Conservation (phyloP, 1,139 yeast species). For the Pichia sp. region DNA sequence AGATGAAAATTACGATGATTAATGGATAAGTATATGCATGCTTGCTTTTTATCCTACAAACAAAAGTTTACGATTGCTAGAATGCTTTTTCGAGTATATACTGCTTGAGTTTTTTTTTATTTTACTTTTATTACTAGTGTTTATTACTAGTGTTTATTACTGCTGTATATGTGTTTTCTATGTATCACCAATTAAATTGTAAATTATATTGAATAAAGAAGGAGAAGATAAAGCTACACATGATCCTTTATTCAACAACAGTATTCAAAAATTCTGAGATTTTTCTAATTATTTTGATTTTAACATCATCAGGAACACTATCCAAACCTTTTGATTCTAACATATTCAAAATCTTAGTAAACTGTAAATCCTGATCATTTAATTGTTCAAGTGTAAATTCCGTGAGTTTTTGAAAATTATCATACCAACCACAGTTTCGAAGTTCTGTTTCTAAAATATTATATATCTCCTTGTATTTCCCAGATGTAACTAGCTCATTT, state of each 20-base stretch:
- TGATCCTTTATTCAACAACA: constrained; percentile 25
- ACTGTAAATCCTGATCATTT: constrained; percentile 31
- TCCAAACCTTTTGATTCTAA: constrained; percentile 39
- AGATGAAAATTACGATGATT: constrained; percentile 76
- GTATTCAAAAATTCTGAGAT: constrained; percentile 59
- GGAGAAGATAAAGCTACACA: not conserved
- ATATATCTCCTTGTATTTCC: constrained; percentile 69
- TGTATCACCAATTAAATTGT: not conserved
- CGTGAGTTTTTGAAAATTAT: constrained; percentile 59
- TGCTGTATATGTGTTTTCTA: not conserved
- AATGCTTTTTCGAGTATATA: no score
- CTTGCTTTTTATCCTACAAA: not conserved
- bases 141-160: not conserved
- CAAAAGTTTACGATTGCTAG: not conserved
- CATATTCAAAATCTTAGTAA: constrained; percentile 45
- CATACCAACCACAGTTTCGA: constrained; percentile 82
- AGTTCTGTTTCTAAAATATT: constrained; percentile 56
- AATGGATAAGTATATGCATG: not conserved
- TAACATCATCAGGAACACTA: constrained; percentile 62
- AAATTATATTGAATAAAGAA: not conserved
- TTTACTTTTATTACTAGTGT: not conserved
- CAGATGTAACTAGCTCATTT: constrained; percentile 64
- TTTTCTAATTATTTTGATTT: constrained; percentile 49
- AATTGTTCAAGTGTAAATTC: constrained; percentile 31
- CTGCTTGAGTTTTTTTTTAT: no score